Base-by-base conservation (phyloP, 2,329 filamentous ascomycete genomes). In the Colletotrichum echinochloae region DNA sequence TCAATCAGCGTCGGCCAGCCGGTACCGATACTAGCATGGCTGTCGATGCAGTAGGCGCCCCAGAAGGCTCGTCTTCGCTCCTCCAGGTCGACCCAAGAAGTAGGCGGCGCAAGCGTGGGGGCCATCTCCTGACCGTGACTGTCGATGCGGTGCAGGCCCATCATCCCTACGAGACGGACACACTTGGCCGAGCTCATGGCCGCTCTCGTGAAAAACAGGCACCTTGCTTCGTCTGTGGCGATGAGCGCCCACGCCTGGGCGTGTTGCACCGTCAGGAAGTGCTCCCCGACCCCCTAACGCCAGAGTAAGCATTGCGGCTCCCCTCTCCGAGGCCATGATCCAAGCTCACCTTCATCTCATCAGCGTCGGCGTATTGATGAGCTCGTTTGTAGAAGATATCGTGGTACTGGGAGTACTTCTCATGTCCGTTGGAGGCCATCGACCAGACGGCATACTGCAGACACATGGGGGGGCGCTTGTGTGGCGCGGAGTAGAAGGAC, bases 401-500 rank as follows among this genome's bases (percentile, higher is more conserved):
- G 71, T 94, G 90, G 48, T 94, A 88, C 11, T 83, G 82, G 9
- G 87, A 84, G 76, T 97, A 97, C 76, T 94, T 94, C 49, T 92
- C 87, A 39, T 91, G 89, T 1, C 91, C 85, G 18, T 89, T 88
- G 6, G 94, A 90, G 11, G 93, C 93, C 75, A 93, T 83, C n/a
- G 91, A 88, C 94, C 94, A 97, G 78, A 98, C 93, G 30, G 91
- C 91, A 79, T 98, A 98, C 76, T 95, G 89, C 51, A 98, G 82
- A 76, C 90, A 93, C 77, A 97, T 89, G 1, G 95, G 93, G 2
- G 95, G 95, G 66, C 93, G 91, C 85, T 91, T 89, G 67, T 92
- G 87, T 1, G 93, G 90, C 3, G 91, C 86, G 2, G 84, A 85
- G 76, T 95, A 91, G 81, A 96, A 91, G 3, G 92, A 88, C 37